Evolutionary conservation across 179 eudicot species (phyloP).

Genomic region (Patellifolia procumbens): DNA sequence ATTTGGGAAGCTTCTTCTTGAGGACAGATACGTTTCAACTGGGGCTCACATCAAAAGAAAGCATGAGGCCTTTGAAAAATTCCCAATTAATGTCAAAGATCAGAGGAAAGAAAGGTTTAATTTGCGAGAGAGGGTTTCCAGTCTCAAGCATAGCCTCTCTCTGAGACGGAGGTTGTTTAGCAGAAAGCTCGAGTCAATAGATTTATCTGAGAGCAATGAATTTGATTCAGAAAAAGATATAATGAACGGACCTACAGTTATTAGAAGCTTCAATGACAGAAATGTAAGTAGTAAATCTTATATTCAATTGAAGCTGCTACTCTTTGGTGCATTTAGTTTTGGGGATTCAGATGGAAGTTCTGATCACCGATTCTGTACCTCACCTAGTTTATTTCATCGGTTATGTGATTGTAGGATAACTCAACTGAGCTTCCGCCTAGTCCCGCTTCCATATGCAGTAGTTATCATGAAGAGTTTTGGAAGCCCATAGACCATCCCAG

Average conservation of each 20-base stretch:
- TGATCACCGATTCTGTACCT: background rate
- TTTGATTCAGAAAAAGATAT: slow-evolving; percentile 46
- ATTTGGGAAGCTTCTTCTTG: slow-evolving; percentile 91
- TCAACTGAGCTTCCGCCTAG: slow-evolving; percentile 98
- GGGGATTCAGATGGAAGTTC: background rate
- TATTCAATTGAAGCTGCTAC: slow-evolving; percentile 4
- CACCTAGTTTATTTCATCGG: background rate
- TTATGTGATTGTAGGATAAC: slow-evolving; percentile 56
- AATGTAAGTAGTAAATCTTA: slow-evolving; percentile 60
- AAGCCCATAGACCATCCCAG: slow-evolving; percentile 60
- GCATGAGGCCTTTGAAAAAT: slow-evolving; percentile 62
- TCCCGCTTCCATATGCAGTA: slow-evolving; percentile 92
- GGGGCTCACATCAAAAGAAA: slow-evolving; percentile 88
- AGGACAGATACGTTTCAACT: slow-evolving; percentile 68
- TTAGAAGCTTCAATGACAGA: slow-evolving; percentile 49
- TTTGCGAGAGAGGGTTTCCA: slow-evolving; percentile 70
- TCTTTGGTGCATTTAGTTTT: slow-evolving; percentile 7
- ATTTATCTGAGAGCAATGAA: slow-evolving; percentile 42
- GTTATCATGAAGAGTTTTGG: slow-evolving; percentile 70
- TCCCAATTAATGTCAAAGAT: slow-evolving; percentile 40
- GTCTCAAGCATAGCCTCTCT: slow-evolving; percentile 64
- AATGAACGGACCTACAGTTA: slow-evolving; percentile 50
- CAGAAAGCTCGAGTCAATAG: slow-evolving; percentile 57
- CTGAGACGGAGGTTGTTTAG: slow-evolving; percentile 68
- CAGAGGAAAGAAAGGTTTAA: slow-evolving; percentile 70